Evolutionary conservation across 805 yeast genomes (phyloP), one percentile per base, ranked within the genome.

Genomic region (Yarrowia keelungensis): DNA sequence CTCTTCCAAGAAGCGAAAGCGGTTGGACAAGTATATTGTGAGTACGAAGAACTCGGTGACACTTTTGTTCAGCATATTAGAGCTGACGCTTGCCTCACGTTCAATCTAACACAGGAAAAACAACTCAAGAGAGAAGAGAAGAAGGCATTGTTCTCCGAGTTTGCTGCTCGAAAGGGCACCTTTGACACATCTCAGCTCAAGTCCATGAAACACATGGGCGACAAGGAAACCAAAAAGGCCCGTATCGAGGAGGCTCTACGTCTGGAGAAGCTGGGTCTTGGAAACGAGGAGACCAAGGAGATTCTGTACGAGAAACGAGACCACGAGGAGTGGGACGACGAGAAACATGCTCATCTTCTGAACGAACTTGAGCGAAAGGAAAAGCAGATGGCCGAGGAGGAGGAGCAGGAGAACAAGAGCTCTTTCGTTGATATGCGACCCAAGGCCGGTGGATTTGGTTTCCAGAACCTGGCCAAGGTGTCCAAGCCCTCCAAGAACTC

Each of bases 111-210:
- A 2, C 47, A 56, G 62, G 81, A 92, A 69, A 97, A 91, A 79
- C 97, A 92, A 76, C 75, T 92, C 73, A 89, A 89, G 74, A 82
- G 96, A 75, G 97, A 94, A 76, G 98, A 94, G 79, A 90, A 90
- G 77, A 90, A 90, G 73, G 84, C 85, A 2, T 80, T 94, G 67
- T 80, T 94, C 51, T 47, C 67, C 16, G 67, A 62, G 16, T 47
- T 62, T 49, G 54, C 67, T 22, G 56, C 54, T 47, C 54, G 56
- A 38, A 87, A 89, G 71, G 86, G 91, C 1, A 82, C 84, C 69
- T 83, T 94, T 58, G 97, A 93, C 75, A 86, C 97, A 0, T 79
- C 88, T 0, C 73, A 86, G 12, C 81, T 92, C 71, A 87, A 86
- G 35, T 88, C 95, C 43, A 85, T 96, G 22, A 92, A 92, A 75